Conservation (phyloP, 2,329 filamentous ascomycete species). For the Ceratocystis papillata region DNA sequence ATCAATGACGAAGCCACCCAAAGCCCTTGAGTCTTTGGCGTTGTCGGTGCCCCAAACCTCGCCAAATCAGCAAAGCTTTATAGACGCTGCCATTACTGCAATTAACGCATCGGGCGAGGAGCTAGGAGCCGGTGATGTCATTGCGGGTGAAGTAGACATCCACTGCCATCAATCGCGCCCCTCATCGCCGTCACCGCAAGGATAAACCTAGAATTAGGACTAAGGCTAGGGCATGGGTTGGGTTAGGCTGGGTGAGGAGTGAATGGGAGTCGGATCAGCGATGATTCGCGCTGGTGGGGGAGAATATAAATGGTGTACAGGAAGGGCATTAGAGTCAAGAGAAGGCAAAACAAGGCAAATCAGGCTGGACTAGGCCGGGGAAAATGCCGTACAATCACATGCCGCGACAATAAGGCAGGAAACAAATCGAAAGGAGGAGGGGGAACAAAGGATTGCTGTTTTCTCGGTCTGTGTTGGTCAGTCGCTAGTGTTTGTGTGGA, state of each 20-base stretch:
- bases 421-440: neutral
- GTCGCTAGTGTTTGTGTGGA: neutral
- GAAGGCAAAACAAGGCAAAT: too few species aligned
- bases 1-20: neutral
- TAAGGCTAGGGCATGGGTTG: neutral
- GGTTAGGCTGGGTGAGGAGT: neutral
- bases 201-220: too few species aligned
- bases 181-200: constrained; percentile 9
- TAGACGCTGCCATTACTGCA: constrained; percentile 21
- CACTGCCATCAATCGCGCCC: constrained; percentile 14
- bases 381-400: neutral
- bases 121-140: constrained; percentile 23
- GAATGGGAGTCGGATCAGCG: neutral
- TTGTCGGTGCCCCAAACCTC: neutral
- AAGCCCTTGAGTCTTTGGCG: neutral
- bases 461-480: constrained; percentile 1
- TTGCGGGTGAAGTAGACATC: constrained; percentile 22
- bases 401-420: neutral
- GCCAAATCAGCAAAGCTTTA: constrained; percentile 15
- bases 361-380: too few species aligned
- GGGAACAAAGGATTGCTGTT: neutral
- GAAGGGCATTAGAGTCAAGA: too few species aligned
- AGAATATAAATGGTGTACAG: neutral
- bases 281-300: neutral
- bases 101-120: constrained; percentile 25